Conservation (phyloP, 805 yeast species). For the Kodamaea restingae region DNA sequence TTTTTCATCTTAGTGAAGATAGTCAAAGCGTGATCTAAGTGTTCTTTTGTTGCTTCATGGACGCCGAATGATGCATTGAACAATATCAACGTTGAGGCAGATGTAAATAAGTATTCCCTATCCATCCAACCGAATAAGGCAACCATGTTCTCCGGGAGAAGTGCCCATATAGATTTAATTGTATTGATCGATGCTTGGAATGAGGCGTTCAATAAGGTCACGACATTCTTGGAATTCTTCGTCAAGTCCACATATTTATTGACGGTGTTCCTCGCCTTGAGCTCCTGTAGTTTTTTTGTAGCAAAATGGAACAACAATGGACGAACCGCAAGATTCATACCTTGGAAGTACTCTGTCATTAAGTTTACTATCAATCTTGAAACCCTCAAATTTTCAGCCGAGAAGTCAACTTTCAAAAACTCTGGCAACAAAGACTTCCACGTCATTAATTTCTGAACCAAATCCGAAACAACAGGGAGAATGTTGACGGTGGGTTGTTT, state of each 20-base stretch:
- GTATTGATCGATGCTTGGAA: constrained; percentile 79
- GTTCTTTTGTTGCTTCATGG: constrained; percentile 68
- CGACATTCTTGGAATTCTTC: constrained; percentile 60
- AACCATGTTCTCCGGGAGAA: constrained; percentile 75
- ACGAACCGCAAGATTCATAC: constrained; percentile 72
- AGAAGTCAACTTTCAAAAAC: constrained; percentile 61
- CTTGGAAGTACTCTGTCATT: constrained; percentile 81
- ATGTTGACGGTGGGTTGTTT: constrained; percentile 75
- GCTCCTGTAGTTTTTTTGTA: constrained; percentile 54
- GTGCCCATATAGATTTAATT: constrained; percentile 67
- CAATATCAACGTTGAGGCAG: constrained; percentile 67
- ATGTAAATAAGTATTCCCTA: constrained; percentile 72
- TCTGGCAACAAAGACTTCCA: constrained; percentile 69
- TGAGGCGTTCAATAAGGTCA: constrained; percentile 69
- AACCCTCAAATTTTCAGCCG: constrained; percentile 49
- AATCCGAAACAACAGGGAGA: constrained; percentile 65
- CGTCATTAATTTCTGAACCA: constrained; percentile 59
- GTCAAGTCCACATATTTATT: constrained; percentile 61
- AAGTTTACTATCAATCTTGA: constrained; percentile 67
- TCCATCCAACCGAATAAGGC: constrained; percentile 87
- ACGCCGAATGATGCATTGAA: constrained; percentile 81
- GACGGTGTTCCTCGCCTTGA: constrained; percentile 33
- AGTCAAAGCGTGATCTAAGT: constrained; percentile 65
- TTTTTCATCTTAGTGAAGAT: constrained; percentile 73
- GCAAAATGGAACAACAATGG: constrained; percentile 77